Conservation (phyloP, 495 filamentous ascomycete species). For the Aspergillus haitiensis region DNA sequence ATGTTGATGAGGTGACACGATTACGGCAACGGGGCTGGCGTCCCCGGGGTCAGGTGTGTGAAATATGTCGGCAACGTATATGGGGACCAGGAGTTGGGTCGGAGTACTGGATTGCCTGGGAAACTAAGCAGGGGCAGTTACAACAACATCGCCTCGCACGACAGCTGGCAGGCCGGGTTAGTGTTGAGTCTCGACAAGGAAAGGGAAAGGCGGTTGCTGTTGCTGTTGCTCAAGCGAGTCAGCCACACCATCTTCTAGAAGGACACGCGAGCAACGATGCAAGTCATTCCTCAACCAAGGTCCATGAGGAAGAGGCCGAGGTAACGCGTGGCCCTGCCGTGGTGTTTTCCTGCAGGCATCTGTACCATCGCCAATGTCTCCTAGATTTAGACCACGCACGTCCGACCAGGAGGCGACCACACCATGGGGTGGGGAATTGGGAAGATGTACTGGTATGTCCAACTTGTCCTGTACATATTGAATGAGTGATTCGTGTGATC, state of each 20-base stretch:
- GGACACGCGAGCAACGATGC: slow-evolving; percentile 20
- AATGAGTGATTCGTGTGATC: slow-evolving; percentile 41
- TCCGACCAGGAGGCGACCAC: slow-evolving; percentile 25
- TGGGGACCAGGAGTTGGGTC: slow-evolving; percentile 89
- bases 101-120: slow-evolving; percentile 79
- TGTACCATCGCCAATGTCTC: slow-evolving; percentile 54
- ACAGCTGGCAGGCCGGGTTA: slow-evolving; percentile 30
- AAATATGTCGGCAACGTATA: slow-evolving; percentile 75
- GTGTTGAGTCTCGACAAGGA: slow-evolving; percentile 33
- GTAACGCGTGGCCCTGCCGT: slow-evolving; percentile 38
- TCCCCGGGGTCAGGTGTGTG: slow-evolving; percentile 80
- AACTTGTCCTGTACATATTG: slow-evolving; percentile 38
- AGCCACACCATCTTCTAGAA: slow-evolving; percentile 20
- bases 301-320: slow-evolving; percentile 23
- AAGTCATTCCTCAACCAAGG: slow-evolving; percentile 17
- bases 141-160: slow-evolving; percentile 37
- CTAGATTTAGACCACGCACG: slow-evolving; percentile 30
- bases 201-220: slow-evolving; percentile 47
- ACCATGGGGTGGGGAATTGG: slow-evolving; percentile 18
- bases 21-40: slow-evolving; percentile 89
- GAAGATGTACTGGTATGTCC: slow-evolving; percentile 21
- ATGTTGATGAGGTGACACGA: slow-evolving; percentile 70
- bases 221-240: slow-evolving; percentile 27
- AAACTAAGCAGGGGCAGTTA: slow-evolving; percentile 56
- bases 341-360: slow-evolving; percentile 56